phyloP scores from a whole-genome alignment of 768 basidiomycete genomes.

The Russula griseocarnosa region DNA sequence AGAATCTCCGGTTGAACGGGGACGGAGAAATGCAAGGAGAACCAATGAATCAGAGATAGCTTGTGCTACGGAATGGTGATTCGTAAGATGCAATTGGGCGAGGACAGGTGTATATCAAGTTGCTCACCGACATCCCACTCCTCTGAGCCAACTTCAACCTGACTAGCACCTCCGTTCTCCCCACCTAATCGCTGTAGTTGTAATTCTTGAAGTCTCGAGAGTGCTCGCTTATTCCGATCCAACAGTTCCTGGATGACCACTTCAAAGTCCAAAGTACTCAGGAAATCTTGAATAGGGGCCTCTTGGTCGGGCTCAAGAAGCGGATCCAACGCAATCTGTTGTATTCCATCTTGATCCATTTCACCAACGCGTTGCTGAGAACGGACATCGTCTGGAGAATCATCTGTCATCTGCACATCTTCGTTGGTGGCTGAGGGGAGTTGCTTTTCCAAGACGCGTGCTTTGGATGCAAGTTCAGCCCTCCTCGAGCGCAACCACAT shows the following conservation, averaged over 20 bases:
- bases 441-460: not conserved
- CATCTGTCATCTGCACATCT: conserved; percentile 16
- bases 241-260: conserved; percentile 65
- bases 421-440: not conserved
- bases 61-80: conserved; percentile 48
- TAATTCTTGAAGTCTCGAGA: conserved; percentile 60
- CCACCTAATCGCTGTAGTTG: conserved; percentile 54
- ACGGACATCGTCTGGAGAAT: conserved; percentile 17
- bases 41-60: conserved; percentile 67
- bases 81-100: not conserved
- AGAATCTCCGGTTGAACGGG: conserved; percentile 47
- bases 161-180: conserved; percentile 42
- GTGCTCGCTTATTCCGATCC: conserved; percentile 58
- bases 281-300: conserved; percentile 52
- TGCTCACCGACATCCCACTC: conserved; percentile 77
- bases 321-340: conserved; percentile 46
- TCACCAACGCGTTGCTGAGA: conserved; percentile 25
- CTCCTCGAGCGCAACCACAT: conserved; percentile 47
- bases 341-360: conserved; percentile 29
- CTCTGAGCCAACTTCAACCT: conserved; percentile 63
- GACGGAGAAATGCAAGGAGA: conserved; percentile 65
- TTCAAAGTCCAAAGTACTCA: conserved; percentile 63
- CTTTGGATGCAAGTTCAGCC: conserved; percentile 33
- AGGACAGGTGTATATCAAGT: conserved; percentile 3
- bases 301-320: conserved; percentile 56